These are phyloP conservation scores for Phytophthora multivora DNA, from an alignment of 352 stramenopile species.

Conservation along the genomic window DNA sequence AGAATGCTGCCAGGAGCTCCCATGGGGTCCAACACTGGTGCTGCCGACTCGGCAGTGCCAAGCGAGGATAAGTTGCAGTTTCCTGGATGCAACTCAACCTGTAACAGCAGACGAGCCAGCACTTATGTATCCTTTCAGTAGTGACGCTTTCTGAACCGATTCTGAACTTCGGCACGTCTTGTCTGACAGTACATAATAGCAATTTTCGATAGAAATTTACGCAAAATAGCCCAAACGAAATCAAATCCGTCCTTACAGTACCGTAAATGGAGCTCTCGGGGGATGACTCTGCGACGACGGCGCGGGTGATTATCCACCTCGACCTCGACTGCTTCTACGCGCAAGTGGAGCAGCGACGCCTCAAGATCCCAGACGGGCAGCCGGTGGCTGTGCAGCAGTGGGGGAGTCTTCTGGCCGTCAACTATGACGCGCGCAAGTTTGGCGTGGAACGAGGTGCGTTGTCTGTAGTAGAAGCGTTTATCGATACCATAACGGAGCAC, in stretches of 20 bases:
- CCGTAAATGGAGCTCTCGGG: background rate
- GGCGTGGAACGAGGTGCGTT: constrained; percentile 61
- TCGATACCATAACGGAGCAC: no score
- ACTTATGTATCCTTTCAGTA: constrained; percentile 2
- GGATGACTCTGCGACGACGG: constrained; percentile 3
- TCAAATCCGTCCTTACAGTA: background rate
- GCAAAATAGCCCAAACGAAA: background rate
- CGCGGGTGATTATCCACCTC: constrained; percentile 81
- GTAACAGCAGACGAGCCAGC: background rate
- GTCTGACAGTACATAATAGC: background rate
- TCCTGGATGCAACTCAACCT: background rate
- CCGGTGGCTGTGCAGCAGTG: constrained; percentile 87
- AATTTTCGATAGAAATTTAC: background rate
- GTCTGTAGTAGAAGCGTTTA: background rate
- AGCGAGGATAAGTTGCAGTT: background rate
- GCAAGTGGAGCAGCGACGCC: constrained; percentile 80
- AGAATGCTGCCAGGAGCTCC: no score
- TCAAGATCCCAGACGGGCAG: constrained; percentile 63
- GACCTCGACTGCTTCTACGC: constrained; percentile 91
- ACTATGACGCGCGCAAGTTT: constrained; percentile 80
- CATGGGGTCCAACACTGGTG: no score
- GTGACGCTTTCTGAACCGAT: constrained; percentile 28
- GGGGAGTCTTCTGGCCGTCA: constrained; percentile 83
- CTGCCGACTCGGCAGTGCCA: no score
- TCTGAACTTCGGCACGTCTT: constrained; percentile 12